phyloP scores from a whole-genome alignment of 2,329 filamentous ascomycete genomes.

The Grosmannia serpens region DNA sequence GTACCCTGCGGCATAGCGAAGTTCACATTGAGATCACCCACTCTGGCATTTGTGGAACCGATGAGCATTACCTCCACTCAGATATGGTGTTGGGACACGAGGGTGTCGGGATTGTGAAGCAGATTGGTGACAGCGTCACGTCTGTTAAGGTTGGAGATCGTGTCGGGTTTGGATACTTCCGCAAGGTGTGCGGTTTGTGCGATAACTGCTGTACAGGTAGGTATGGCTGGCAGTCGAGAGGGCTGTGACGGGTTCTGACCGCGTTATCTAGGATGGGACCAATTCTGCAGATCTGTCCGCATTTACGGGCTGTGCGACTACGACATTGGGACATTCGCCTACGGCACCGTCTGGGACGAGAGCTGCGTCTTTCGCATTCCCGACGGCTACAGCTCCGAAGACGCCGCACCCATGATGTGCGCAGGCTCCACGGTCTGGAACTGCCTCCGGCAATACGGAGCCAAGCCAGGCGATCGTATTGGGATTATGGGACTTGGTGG shows the following conservation, averaged over 20 bases:
- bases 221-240: background rate
- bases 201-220: background rate
- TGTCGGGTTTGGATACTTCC: background rate
- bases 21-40: background rate
- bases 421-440: background rate
- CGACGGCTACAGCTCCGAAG: background rate
- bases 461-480: background rate
- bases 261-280: background rate
- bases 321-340: background rate
- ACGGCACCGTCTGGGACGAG: background rate
- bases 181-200: background rate
- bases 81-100: background rate
- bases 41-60: background rate
- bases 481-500: background rate
- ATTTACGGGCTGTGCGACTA: background rate
- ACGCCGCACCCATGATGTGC: background rate
- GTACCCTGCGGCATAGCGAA: background rate
- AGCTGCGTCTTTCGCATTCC: background rate
- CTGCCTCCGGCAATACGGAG: background rate
- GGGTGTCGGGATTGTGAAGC: background rate
- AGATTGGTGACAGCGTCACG: background rate
- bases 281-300: background rate
- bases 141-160: background rate
- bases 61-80: background rate
- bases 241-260: background rate